Evolutionary conservation across 768 basidiomycete genomes (phyloP), one percentile per base, ranked within the genome.

Genomic region (Psilocybe subaeruginosa): DNA sequence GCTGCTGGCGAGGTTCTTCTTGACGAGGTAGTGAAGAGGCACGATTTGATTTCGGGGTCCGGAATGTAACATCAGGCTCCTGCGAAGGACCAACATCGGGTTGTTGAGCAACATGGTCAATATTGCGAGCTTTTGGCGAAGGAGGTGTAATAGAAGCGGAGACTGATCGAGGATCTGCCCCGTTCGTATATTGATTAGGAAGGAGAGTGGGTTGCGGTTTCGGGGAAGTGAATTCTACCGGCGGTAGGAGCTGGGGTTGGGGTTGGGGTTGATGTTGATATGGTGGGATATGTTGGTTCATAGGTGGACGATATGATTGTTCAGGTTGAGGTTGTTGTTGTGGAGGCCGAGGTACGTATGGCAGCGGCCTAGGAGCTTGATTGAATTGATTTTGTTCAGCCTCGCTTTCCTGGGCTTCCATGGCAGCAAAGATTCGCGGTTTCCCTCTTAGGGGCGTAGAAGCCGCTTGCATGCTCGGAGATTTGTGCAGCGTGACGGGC

Each of bases 371-470:
- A 27, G 54, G 46, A 33, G 53, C 37, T 30, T 43, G 64, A 2
- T 8, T 17, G 37, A 17, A 35, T 48, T 60, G 62, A 8, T 14
- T 16, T 12, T 56, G 56, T 31, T 51, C 50, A 33, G 27, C 45
- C 37, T 58, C 61, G 47, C 54, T 59, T 8, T 67, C 69, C 49
- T 65, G 65, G 16, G 62, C 69, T 29, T 78, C 75, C 80, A 83
- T 85, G 3, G 87, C 85, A 5, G 86, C 71, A 58, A 90, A 90
- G 33, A 91, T 90, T 23, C 86, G 77, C 1, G 89, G 87, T 19
- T 83, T 85, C 17, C 82, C 83, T 58, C 76, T 77, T 63, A 62
- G 65, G 30, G 68, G 65, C 4, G 54, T 56, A 35, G 64, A 56
- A 57, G 71, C 59, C 1, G 61, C 55, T 16, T 66, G 68, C 63